Evolutionary conservation across 352 stramenopile genomes (phyloP).

Genomic region (Pythium vanterpoolii): DNA sequence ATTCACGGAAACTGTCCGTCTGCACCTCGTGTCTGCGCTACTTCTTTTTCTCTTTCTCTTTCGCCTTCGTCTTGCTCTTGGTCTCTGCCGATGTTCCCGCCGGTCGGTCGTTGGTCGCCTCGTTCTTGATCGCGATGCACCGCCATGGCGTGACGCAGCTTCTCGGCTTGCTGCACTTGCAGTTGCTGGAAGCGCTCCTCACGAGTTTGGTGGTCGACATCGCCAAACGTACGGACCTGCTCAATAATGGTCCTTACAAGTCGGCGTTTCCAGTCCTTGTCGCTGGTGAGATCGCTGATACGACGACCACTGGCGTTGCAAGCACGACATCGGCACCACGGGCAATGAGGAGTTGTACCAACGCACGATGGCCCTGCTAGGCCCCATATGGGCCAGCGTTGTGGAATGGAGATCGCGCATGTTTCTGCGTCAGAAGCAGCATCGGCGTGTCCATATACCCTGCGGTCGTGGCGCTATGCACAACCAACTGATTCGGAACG

Average conservation of each 20-base stretch:
- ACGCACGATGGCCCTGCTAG: conserved; percentile 2
- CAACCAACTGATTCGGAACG: background rate
- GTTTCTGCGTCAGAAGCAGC: conserved; percentile 13
- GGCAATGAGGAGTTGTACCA: background rate
- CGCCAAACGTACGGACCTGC: background rate
- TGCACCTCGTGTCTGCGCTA: background rate
- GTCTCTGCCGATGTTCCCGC: background rate
- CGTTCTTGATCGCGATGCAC: background rate
- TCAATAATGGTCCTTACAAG: background rate
- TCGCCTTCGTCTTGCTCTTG: background rate
- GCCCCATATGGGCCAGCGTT: conserved; percentile 14
- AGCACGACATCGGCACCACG: background rate
- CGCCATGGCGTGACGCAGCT: background rate
- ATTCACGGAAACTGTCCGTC: background rate
- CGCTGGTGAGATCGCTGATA: conserved; percentile 2
- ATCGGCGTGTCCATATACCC: conserved; percentile 2
- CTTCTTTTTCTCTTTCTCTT: conserved; percentile 1
- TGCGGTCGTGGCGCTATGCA: conserved; percentile 8
- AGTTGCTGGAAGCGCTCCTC: background rate
- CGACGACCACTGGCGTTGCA: background rate
- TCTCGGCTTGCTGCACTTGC: background rate
- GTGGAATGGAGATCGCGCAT: conserved; percentile 17
- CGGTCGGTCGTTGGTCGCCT: background rate
- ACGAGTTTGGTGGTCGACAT: background rate
- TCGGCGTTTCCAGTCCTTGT: background rate